Percentiles rank a stretch among this genome's conserved stretches.
Evolutionary conservation across 345 rosid species (phyloP).

Genomic region (Iberis pinnata): DNA sequence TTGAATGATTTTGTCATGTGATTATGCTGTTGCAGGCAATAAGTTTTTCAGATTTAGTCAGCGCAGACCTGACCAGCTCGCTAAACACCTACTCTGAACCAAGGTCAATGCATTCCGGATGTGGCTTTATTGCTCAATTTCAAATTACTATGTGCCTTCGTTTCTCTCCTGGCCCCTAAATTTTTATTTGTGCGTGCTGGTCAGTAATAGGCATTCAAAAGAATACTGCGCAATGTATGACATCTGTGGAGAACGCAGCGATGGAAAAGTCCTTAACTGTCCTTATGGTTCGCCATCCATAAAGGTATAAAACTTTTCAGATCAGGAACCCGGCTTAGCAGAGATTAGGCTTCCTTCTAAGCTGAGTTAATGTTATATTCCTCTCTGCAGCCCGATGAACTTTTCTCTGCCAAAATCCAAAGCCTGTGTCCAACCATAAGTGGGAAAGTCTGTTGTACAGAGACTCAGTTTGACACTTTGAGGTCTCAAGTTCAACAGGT

Average conservation of each 20-base stretch:
- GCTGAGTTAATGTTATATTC: background rate
- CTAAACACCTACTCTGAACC: conserved; percentile 32
- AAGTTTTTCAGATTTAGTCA: conserved; percentile 23
- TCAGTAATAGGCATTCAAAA: conserved; percentile 54
- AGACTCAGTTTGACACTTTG: conserved; percentile 77
- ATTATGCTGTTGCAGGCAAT: conserved; percentile 36
- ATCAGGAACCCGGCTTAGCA: background rate
- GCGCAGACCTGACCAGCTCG: conserved; percentile 25
- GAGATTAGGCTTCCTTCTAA: background rate
- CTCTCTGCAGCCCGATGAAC: conserved; percentile 69
- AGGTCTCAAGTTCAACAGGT: conserved; percentile 94
- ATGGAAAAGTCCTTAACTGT: conserved; percentile 84
- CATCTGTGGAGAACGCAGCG: conserved; percentile 81
- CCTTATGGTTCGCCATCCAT: conserved; percentile 68
- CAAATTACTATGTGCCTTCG: background rate
- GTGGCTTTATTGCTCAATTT: conserved; percentile 8
- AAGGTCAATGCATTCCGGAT: background rate
- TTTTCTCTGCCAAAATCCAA: conserved; percentile 84
- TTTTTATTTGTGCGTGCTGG: conserved; percentile 9
- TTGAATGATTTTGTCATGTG: background rate
- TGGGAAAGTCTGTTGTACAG: conserved; percentile 90
- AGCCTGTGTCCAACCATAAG: conserved; percentile 87
- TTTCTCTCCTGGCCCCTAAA: conserved; percentile 7
- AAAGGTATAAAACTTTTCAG: conserved; percentile 37
- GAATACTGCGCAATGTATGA: conserved; percentile 92